Evolutionary conservation across 257 asterid genomes (phyloP), one percentile per base, ranked within the genome.

Genomic region (Avicennia marina): DNA sequence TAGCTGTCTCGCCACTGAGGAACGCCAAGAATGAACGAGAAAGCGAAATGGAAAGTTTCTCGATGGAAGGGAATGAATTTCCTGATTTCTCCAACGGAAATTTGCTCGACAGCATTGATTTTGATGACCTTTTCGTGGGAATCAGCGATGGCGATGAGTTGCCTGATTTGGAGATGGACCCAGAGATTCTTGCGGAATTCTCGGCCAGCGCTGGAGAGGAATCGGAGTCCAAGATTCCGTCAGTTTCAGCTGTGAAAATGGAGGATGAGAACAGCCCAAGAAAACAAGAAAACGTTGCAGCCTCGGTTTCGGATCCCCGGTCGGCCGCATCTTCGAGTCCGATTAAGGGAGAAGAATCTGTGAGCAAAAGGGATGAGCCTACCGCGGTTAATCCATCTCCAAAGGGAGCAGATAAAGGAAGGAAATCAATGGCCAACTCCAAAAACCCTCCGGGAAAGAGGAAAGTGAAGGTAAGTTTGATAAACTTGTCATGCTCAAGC

Each of bases 111-210:
- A 78, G 84, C 69, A 83, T 89, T 63, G 95, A 86, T 67, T 89
- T 86, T 40, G 97, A 82, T 39, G 95, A 89, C 41, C 70, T 89
- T 0, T 84, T 89, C 54, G 76, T 72, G 5, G 91, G 87, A n/a
- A 81, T 89, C 63, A 70, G 60, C 63, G 89, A 79, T 36, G 95
- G 76, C 15, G 91, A 75, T 43, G 58, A 68, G 47, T 47, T 84
- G 50, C 90, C 90, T 1, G 96, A 90, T 77, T 62, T 90, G 84
- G 95, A 86, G 44, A 86, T 86, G 94, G 95, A 89, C 72, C 68
- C 82, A 0, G 88, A 84, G 25, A 72, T 78, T 11, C 71, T 83
- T 3, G 87, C 85, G n/a, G 95, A 85, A 2, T 79, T 78, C 53
- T 86, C 95, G 1, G 70, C 69, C 12, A 73, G 65, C 25, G 70